Evolutionary conservation across 345 rosid species (phyloP).

Genomic region (Syzygium aromaticum): DNA sequence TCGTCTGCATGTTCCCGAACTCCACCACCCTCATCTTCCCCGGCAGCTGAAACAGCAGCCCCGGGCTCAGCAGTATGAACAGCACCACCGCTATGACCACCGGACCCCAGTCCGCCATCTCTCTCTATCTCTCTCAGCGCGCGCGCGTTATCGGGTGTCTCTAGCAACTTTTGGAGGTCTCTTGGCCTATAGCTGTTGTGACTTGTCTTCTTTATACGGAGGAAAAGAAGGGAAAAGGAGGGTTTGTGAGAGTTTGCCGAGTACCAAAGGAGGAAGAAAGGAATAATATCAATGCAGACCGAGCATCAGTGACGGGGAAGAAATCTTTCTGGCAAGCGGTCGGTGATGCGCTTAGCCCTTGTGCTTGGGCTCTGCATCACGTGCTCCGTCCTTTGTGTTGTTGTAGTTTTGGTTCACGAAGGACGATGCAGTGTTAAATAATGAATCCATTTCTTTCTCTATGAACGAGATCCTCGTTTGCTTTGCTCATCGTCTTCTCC

Average conservation of each 20-base stretch:
- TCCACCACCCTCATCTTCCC: slow-evolving; percentile 51
- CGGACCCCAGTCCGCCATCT: slow-evolving; percentile 97
- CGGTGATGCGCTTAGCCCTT: background rate
- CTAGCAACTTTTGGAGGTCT: background rate
- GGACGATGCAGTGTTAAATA: background rate
- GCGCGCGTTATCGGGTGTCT: slow-evolving; percentile 1
- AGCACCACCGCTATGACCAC: slow-evolving; percentile 71
- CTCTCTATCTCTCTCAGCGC: slow-evolving; percentile 2
- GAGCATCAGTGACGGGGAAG: background rate
- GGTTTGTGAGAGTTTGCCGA: background rate
- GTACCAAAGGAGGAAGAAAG: background rate
- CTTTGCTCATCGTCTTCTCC: background rate
- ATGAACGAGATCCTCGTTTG: background rate
- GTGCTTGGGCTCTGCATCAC: background rate
- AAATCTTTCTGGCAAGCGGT: background rate
- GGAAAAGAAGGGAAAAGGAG: background rate
- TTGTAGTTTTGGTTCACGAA: background rate
- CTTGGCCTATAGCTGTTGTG: background rate
- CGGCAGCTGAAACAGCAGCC: slow-evolving; percentile 81
- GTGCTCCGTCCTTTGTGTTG: background rate
- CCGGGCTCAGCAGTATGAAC: slow-evolving; percentile 77
- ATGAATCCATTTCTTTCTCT: background rate
- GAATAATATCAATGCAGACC: background rate
- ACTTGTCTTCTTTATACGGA: background rate
- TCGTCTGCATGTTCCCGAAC: slow-evolving; percentile 79